Evolutionary conservation across 257 asterid genomes (phyloP).

Genomic region (Prunella vulgaris): DNA sequence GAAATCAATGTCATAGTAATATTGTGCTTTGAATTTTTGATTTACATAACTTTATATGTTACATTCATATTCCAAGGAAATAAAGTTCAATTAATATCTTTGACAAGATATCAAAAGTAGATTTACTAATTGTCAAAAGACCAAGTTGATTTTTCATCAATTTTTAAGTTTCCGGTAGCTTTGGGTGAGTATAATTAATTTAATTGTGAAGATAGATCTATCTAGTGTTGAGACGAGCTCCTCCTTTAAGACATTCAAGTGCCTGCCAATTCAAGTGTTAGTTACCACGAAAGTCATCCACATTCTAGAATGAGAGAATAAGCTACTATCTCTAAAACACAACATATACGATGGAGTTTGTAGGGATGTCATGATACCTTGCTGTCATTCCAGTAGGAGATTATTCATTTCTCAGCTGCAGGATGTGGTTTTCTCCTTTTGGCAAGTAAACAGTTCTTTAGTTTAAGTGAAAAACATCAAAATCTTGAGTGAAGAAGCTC

Average conservation of each 20-base stretch:
- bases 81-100: not conserved
- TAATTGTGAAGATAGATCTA: not conserved
- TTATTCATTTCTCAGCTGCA: constrained; percentile 4
- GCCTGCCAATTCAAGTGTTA: not conserved
- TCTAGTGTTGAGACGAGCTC: not conserved
- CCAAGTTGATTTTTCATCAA: not conserved
- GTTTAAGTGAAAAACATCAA: constrained; percentile 13
- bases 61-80: not conserved
- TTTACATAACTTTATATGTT: not conserved
- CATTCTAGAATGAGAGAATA: not conserved
- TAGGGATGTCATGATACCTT: not conserved
- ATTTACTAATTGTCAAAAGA: not conserved
- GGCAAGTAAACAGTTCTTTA: not conserved
- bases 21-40: not conserved
- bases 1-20: not conserved
- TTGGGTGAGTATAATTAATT: not conserved
- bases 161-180: not conserved
- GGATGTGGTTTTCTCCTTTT: not conserved
- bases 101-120: not conserved
- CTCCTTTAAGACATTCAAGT: not conserved
- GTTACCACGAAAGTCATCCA: not conserved
- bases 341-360: not conserved
- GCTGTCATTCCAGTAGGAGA: not conserved
- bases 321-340: not conserved
- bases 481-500: not conserved